Percentiles rank a stretch among this genome's conserved stretches.
These are phyloP conservation scores for Paecilomyces formosus DNA, from an alignment of 2,329 filamentous ascomycete species.

Conservation along the genomic window DNA sequence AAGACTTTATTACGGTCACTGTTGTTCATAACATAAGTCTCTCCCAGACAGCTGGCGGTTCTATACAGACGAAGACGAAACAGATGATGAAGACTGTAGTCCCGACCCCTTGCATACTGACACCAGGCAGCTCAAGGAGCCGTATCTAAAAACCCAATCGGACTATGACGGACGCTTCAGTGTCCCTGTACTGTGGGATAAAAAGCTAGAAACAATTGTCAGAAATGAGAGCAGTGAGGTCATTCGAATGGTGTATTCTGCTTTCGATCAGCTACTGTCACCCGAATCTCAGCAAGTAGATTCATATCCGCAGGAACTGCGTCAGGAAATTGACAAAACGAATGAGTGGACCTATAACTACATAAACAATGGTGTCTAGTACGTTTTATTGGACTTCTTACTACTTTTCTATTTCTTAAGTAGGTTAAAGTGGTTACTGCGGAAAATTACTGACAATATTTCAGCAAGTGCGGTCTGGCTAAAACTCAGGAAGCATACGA, in stretches of 20 bases:
- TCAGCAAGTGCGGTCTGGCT: neutral
- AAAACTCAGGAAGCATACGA: neutral
- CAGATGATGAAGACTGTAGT: neutral
- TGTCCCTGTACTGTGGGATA: neutral
- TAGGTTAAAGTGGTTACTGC: neutral
- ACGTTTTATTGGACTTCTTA: neutral
- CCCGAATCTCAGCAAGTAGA: neutral
- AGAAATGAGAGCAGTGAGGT: neutral
- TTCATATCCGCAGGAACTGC: neutral
- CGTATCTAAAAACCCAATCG: neutral
- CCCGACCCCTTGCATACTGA: neutral
- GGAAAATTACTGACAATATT: neutral
- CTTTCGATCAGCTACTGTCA: neutral
- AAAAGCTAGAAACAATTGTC: neutral
- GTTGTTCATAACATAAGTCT: neutral
- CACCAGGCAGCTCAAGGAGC: neutral
- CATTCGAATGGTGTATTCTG: neutral
- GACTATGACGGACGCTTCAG: neutral
- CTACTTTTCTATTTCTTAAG: too few relatives aligned
- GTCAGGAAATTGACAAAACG: neutral
- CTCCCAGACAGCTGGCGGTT: neutral
- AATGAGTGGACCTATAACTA: neutral
- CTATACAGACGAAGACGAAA: neutral
- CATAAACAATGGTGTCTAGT: neutral
- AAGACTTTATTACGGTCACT: neutral